Evolutionary conservation across 1,284 basidiomycete species (phyloP), one percentile per base, ranked within the genome.

Genomic region (Xanthoconium separans): DNA sequence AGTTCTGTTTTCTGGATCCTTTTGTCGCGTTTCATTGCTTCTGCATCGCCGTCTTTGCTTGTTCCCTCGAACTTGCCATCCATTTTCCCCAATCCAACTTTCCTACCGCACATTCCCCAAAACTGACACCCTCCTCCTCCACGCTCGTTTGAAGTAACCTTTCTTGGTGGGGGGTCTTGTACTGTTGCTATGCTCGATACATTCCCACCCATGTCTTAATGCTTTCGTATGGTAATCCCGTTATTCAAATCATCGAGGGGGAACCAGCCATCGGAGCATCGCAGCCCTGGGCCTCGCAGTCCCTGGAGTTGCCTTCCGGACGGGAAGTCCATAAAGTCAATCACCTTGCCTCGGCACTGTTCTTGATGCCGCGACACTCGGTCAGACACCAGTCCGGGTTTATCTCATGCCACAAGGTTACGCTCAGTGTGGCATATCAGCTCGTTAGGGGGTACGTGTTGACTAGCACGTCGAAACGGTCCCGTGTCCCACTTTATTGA

Each of bases 181-280:
- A 71, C 59, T 68, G 59, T 72, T 60, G 53, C 55, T 56, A 70
- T 68, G 69, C 65, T 71, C 59, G 56, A 69, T 72, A 72, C 64
- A 58, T 61, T 61, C 59, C 58, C 61, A 50, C 6, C 68, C 65
- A 71, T 69, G 67, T 71, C 64, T 54, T 72, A 71, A 69, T 69
- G 62, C 59, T 64, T 69, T 70, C 66, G 47, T 72, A 72, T 69
- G 69, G 66, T 71, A 69, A 70, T 68, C 34, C 44, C 33, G 51
- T 66, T 59, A 60, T 68, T 70, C 49, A 60, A 71, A 70, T 13
- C 36, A 34, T 51, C 52, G 47, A 49, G 50, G 29, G 52, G 47
- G 46, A 39, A 54, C 42, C 37, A 27, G 34, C 24, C 18, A 18
- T 55, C 53, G 53, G 53, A 58, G 51, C 27, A 44, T 41, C 50